phyloP scores from a whole-genome alignment of 2,329 filamentous ascomycete genomes.

The Aureobasidium sp. region DNA sequence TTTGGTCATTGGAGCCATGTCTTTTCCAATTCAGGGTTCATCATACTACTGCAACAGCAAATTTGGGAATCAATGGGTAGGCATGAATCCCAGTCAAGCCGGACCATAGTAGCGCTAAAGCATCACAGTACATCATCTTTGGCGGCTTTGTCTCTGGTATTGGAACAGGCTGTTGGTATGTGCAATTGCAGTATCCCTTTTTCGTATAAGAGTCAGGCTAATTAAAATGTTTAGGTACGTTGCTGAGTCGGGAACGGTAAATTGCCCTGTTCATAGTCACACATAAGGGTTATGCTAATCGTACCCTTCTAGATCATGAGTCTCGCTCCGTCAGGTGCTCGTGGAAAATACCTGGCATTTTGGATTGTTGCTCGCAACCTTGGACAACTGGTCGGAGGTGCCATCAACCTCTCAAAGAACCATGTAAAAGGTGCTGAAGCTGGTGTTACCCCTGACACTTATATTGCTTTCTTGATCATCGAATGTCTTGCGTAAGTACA shows the following conservation, averaged over 20 bases:
- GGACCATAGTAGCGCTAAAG: constrained; percentile 28
- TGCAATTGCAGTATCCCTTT: neutral
- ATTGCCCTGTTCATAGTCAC: no score
- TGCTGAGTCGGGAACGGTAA: neutral
- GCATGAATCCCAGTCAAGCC: neutral
- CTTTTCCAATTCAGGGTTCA: constrained; percentile 13
- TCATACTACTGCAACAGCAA: constrained; percentile 16
- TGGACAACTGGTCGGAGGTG: constrained; percentile 12
- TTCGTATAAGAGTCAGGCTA: neutral
- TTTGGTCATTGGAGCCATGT: constrained; percentile 11
- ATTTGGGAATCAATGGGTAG: constrained; percentile 15
- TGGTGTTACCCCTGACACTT: constrained; percentile 35
- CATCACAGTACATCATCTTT: constrained; percentile 39
- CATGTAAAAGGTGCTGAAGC: constrained; percentile 4
- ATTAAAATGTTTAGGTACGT: neutral
- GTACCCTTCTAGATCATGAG: neutral
- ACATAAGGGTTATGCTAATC: no score
- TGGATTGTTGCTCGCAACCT: constrained; percentile 15
- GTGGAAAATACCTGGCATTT: constrained; percentile 13
- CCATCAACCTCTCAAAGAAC: constrained; percentile 15
- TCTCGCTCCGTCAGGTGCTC: constrained; percentile 7
- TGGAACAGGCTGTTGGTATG: neutral
- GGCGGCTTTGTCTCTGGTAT: constrained; percentile 30
- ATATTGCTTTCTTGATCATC: constrained; percentile 43
- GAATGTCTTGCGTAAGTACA: constrained; percentile 34